A percentile compares a stretch with the other conserved stretches of the same genome.
These are phyloP conservation scores for Cordyceps javanica DNA, from an alignment of 2,329 filamentous ascomycete species.

Conservation along the genomic window DNA sequence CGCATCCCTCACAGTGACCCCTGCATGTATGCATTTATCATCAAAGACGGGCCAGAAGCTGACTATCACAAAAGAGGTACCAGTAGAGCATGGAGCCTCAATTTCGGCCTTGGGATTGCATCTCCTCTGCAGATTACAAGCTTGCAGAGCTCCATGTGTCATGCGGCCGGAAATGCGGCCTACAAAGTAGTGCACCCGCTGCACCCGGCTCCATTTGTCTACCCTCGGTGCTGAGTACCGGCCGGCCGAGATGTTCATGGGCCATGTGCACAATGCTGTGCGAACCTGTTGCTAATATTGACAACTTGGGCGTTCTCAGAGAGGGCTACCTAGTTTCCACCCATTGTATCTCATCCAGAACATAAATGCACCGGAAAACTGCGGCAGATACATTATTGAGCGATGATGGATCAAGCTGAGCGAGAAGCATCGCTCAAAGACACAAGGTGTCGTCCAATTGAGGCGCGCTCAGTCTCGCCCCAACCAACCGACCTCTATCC, in stretches of 20 bases:
- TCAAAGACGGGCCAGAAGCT: not conserved
- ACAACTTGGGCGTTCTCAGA: not conserved
- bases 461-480: not conserved
- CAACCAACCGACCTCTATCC: not conserved
- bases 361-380: too few species aligned
- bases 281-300: not conserved
- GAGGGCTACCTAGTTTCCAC: too few species aligned
- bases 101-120: not conserved
- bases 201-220: not conserved
- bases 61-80: slow-evolving; percentile 7
- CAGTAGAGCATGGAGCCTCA: not conserved
- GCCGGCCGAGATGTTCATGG: not conserved
- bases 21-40: not conserved
- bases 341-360: not conserved
- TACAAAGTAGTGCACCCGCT: slow-evolving; percentile 4
- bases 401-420: not conserved
- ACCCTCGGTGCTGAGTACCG: not conserved
- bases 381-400: not conserved
- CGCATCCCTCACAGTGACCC: not conserved
- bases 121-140: not conserved
- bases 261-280: not conserved
- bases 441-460: not conserved
- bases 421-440: too few species aligned
- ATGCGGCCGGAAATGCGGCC: slow-evolving; percentile 11
- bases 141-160: slow-evolving; percentile 1